phyloP scores from a whole-genome alignment of 2,329 filamentous ascomycete genomes.

The Aspergillus hiratsukae region DNA sequence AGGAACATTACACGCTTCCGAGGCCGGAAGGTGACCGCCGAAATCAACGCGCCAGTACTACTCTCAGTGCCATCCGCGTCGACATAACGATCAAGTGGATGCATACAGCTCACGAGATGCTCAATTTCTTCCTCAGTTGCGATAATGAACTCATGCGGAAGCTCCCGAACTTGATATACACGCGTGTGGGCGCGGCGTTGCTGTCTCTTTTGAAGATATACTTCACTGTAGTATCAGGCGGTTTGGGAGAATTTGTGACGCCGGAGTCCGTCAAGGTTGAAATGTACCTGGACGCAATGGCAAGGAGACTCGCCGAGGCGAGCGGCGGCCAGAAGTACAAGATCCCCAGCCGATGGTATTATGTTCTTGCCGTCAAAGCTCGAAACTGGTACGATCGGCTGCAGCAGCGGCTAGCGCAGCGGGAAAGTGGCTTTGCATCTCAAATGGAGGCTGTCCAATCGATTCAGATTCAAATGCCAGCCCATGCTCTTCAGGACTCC shows the following conservation, averaged over 20 bases:
- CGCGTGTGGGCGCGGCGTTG: slow-evolving; percentile 27
- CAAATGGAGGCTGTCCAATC: slow-evolving; percentile 2
- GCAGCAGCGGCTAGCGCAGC: slow-evolving; percentile 13
- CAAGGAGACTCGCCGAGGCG: slow-evolving; percentile 28
- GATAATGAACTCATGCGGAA: slow-evolving; percentile 31
- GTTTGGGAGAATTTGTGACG: slow-evolving; percentile 28
- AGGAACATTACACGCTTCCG: slow-evolving; percentile 30
- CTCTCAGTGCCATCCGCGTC: slow-evolving; percentile 30
- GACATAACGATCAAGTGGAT: slow-evolving; percentile 37
- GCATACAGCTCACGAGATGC: slow-evolving; percentile 31
- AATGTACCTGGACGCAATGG: slow-evolving; percentile 29
- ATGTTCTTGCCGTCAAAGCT: slow-evolving; percentile 28
- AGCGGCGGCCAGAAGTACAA: slow-evolving; percentile 30
- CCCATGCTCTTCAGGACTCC: slow-evolving; percentile 6
- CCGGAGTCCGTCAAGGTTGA: slow-evolving; percentile 27
- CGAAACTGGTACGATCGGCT: slow-evolving; percentile 31
- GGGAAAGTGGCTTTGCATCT: slow-evolving; percentile 8
- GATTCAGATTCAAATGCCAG: not conserved
- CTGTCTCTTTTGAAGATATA: slow-evolving; percentile 34
- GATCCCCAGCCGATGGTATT: slow-evolving; percentile 31
- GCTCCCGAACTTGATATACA: slow-evolving; percentile 32
- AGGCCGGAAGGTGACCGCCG: slow-evolving; percentile 14
- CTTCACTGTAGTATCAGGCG: slow-evolving; percentile 27
- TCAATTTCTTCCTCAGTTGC: slow-evolving; percentile 29
- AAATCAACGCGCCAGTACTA: slow-evolving; percentile 5